Evolutionary conservation across 2,329 filamentous ascomycete genomes (phyloP).

Genomic region (Herpomyces periplanetae): DNA sequence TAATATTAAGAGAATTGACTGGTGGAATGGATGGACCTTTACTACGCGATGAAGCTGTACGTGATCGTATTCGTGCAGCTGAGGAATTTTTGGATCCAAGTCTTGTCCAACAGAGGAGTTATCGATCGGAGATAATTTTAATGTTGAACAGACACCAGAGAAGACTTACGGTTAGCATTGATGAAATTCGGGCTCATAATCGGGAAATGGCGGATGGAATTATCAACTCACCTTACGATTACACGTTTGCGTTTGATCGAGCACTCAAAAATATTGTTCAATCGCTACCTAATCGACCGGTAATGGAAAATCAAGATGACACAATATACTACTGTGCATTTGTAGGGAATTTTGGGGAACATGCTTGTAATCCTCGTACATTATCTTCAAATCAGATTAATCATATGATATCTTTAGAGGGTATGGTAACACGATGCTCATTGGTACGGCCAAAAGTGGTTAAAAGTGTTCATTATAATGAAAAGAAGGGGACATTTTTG

Average conservation of each 20-base stretch:
- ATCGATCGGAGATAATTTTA: conserved; percentile 51
- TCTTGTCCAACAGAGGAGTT: conserved; percentile 27
- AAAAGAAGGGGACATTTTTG: conserved; percentile 46
- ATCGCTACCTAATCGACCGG: conserved; percentile 31
- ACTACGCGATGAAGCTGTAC: conserved; percentile 46
- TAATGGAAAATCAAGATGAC: conserved; percentile 35
- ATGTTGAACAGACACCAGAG: conserved; percentile 22
- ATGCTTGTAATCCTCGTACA: conserved; percentile 70
- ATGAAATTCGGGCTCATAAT: conserved; percentile 65
- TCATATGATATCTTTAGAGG: conserved; percentile 83
- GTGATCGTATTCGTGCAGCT: conserved; percentile 49
- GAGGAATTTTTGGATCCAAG: conserved; percentile 75
- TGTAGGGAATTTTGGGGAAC: conserved; percentile 75
- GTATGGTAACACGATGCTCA: conserved; percentile 83
- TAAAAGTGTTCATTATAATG: conserved; percentile 87
- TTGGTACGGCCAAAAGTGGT: conserved; percentile 87
- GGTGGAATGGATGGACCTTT: conserved; percentile 39
- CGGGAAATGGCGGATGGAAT: conserved; percentile 39
- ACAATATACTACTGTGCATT: conserved; percentile 80
- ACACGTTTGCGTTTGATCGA: conserved; percentile 46
- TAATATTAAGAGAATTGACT: too few relatives aligned
- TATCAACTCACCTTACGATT: conserved; percentile 56
- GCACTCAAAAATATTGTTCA: conserved; percentile 62
- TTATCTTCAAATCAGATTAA: conserved; percentile 63
- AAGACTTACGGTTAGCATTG: conserved; percentile 21